phyloP scores from a whole-genome alignment of 2,329 filamentous ascomycete genomes.

The Fusarium poae region DNA sequence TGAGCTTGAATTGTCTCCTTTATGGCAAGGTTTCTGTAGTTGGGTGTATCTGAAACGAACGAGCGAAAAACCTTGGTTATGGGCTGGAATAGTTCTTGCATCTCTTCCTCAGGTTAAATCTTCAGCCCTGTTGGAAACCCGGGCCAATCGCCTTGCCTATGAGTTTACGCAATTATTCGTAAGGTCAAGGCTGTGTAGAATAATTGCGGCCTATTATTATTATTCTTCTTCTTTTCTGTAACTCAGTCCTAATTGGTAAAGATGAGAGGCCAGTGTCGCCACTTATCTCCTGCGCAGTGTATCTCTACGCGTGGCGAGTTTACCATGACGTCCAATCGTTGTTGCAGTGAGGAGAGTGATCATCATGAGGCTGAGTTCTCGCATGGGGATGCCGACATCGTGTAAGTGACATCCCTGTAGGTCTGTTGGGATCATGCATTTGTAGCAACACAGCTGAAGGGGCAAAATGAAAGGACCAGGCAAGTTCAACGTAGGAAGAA shows the following conservation, averaged over 20 bases:
- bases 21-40: conserved; percentile 2
- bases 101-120: neutral
- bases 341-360: neutral
- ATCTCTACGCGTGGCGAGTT: conserved; percentile 10
- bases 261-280: neutral
- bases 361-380: conserved; percentile 13
- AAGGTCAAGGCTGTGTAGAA: conserved; percentile 12
- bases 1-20: conserved; percentile 2
- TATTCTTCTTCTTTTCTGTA: neutral
- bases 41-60: conserved; percentile 18
- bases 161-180: conserved; percentile 8
- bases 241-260: conserved; percentile 5
- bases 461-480: neutral
- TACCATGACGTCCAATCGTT: conserved; percentile 9
- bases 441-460: conserved; percentile 1
- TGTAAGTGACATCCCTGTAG: conserved; percentile 10
- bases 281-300: neutral
- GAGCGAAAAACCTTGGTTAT: neutral
- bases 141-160: neutral
- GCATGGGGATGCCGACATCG: neutral
- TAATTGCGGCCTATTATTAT: neutral
- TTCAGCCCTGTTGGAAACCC: neutral
- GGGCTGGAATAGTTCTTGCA: neutral
- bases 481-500: neutral
- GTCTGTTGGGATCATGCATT: neutral